Conservation (phyloP, 2,329 filamentous ascomycete species). For the Aspergillus sojae region DNA sequence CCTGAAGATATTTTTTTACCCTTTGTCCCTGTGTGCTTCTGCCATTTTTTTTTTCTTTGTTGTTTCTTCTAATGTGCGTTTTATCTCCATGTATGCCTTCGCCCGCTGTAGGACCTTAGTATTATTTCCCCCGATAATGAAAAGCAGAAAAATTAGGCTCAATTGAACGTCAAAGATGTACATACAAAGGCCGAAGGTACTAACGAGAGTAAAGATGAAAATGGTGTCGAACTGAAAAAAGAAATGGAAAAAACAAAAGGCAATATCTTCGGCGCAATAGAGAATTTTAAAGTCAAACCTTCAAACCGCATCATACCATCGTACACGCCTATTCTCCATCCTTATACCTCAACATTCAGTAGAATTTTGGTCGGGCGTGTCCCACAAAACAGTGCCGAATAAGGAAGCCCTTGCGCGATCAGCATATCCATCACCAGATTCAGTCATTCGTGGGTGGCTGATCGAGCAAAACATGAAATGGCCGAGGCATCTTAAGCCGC, state of each 20-base stretch:
- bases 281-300: conserved; percentile 6
- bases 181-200: conserved; percentile 9
- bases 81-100: background rate
- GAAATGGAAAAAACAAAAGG: conserved; percentile 6
- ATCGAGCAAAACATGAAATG: conserved; percentile 1
- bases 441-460: background rate
- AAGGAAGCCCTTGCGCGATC: background rate
- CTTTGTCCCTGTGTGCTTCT: background rate
- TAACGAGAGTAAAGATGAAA: conserved; percentile 3
- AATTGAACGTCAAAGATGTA: conserved; percentile 8
- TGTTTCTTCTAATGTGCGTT: no score
- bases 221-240: conserved; percentile 1
- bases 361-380: conserved; percentile 5
- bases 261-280: conserved; percentile 6
- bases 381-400: conserved; percentile 8
- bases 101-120: background rate
- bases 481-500: conserved; percentile 24
- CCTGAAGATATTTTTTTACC: background rate
- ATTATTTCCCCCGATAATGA: no score
- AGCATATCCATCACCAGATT: background rate
- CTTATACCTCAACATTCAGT: conserved; percentile 10
- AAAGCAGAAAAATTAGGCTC: background rate
- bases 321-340: conserved; percentile 21
- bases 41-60: no score
- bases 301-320: conserved; percentile 24